Evolutionary conservation across 164 flowering plant genomes (phyloP).

Genomic region (Platanus orientalis): DNA sequence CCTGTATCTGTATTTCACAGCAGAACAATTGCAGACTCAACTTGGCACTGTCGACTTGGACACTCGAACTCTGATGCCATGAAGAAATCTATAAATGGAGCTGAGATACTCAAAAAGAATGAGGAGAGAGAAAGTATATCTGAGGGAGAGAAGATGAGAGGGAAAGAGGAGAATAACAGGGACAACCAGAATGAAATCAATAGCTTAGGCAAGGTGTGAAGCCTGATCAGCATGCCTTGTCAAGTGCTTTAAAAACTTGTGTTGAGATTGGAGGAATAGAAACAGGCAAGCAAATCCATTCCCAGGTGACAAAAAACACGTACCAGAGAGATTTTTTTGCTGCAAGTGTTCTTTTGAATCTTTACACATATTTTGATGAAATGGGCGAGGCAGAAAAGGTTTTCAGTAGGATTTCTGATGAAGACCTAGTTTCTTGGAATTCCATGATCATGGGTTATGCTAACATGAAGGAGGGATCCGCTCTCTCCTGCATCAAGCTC

Average conservation of each 20-base stretch:
- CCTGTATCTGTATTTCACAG: too few species aligned
- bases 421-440: constrained; percentile 5
- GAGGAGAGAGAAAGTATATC: constrained; percentile 16
- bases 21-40: too few species aligned
- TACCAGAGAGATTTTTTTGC: constrained; percentile 21
- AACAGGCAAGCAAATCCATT: constrained; percentile 20
- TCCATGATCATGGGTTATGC: too few species aligned
- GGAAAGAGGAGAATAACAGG: too few species aligned
- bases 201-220: constrained; percentile 23
- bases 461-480: not conserved
- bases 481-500: too few species aligned
- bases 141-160: constrained; percentile 12
- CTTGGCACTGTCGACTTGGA: too few species aligned
- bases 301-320: constrained; percentile 23
- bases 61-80: too few species aligned
- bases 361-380: constrained; percentile 14
- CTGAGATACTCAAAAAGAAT: too few species aligned
- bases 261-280: not conserved
- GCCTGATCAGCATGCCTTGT: constrained; percentile 24
- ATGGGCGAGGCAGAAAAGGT: constrained; percentile 9
- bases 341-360: constrained; percentile 19
- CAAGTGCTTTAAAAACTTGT: constrained; percentile 28
- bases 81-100: too few species aligned
- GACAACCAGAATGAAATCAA: too few species aligned
- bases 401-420: constrained; percentile 3